Conservation (phyloP, 495 filamentous ascomycete genomes). For the Rhypophila decipiens region DNA sequence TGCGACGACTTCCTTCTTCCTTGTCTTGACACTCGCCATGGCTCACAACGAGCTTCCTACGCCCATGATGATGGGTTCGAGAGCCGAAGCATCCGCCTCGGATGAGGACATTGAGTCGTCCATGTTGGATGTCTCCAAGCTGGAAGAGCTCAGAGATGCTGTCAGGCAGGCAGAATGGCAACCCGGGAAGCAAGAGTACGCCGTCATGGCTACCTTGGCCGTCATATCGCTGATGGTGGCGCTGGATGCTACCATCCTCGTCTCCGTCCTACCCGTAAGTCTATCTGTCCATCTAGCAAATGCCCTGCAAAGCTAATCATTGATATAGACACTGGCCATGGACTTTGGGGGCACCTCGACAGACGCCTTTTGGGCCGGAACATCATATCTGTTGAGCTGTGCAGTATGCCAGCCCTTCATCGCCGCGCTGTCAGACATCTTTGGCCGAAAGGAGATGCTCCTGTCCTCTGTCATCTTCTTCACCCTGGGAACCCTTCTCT, state of each 20-base stretch:
- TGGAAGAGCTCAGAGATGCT: constrained; percentile 15
- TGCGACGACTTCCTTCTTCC: too few relatives aligned
- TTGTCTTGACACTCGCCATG: too few relatives aligned
- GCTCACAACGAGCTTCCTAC: neutral
- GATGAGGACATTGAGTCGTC: constrained; percentile 1
- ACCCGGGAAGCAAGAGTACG: constrained; percentile 28
- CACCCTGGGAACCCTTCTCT: constrained; percentile 39
- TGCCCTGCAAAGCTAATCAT: neutral
- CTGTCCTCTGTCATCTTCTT: constrained; percentile 35
- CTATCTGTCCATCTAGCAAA: neutral
- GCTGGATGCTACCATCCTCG: constrained; percentile 51
- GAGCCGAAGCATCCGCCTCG: neutral
- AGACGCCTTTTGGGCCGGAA: constrained; percentile 51
- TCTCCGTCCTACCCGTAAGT: constrained; percentile 36
- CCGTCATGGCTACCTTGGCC: constrained; percentile 38
- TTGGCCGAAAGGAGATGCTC: constrained; percentile 44
- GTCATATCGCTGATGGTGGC: constrained; percentile 45
- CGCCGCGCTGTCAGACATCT: constrained; percentile 44
- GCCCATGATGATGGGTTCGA: neutral
- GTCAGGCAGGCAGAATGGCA: constrained; percentile 22
- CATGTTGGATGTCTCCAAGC: neutral
- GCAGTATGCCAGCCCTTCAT: constrained; percentile 45
- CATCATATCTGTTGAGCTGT: constrained; percentile 44
- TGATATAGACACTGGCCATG: constrained; percentile 23
- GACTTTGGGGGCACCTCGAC: constrained; percentile 40